Conservation (phyloP, 805 yeast species). For the Schwanniomyces yamadae region DNA sequence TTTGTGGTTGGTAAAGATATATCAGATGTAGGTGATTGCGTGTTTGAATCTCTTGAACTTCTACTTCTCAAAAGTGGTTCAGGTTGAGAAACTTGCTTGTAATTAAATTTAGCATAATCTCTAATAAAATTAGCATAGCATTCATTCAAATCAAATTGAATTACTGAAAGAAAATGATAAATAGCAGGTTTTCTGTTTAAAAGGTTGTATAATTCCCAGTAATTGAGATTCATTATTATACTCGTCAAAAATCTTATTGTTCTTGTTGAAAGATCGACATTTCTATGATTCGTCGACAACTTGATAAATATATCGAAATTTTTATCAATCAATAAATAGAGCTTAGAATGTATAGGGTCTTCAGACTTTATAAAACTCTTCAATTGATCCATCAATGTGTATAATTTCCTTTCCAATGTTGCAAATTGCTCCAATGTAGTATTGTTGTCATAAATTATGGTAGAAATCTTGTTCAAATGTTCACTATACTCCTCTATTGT, state of each 20-base stretch:
- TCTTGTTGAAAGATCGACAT: slow-evolving; percentile 31
- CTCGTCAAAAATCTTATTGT: slow-evolving; percentile 38
- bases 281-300: slow-evolving; percentile 29
- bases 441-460: slow-evolving; percentile 21
- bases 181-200: slow-evolving; percentile 43
- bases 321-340: slow-evolving; percentile 34
- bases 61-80: slow-evolving; percentile 10
- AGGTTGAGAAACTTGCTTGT: slow-evolving; percentile 20
- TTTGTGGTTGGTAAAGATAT: slow-evolving; percentile 5
- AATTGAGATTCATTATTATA: slow-evolving; percentile 36
- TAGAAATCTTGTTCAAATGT: slow-evolving; percentile 32
- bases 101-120: slow-evolving; percentile 30
- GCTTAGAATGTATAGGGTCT: slow-evolving; percentile 30
- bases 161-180: slow-evolving; percentile 38
- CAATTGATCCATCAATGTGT: slow-evolving; percentile 23
- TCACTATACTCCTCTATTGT: slow-evolving; percentile 37
- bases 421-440: slow-evolving; percentile 13
- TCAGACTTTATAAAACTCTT: slow-evolving; percentile 17
- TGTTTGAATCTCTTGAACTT: neutral
- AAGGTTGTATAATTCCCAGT: slow-evolving; percentile 45
- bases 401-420: slow-evolving; percentile 24
- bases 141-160: slow-evolving; percentile 40
- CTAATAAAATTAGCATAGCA: slow-evolving; percentile 35
- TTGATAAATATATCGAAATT: slow-evolving; percentile 40
- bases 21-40: slow-evolving; percentile 7